phyloP scores from a whole-genome alignment of 2,329 filamentous ascomycete species.

The Trichoderma harzianum region DNA sequence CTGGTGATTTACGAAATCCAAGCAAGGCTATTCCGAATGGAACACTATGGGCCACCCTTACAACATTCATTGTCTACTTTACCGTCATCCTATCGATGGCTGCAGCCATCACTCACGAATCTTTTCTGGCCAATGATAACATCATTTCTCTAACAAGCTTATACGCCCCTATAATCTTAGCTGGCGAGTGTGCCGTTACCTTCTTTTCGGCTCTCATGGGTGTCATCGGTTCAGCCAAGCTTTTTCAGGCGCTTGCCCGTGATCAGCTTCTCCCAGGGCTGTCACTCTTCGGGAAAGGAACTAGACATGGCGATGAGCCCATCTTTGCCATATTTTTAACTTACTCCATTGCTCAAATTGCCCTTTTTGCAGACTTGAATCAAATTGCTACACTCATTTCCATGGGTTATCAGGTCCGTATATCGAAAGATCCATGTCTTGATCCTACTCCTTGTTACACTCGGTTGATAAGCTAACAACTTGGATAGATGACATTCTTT shows the following conservation, averaged over 20 bases:
- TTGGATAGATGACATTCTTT: conserved; percentile 71
- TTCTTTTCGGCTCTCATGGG: conserved; percentile 88
- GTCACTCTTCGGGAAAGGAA: conserved; percentile 69
- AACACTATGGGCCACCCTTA: conserved; percentile 72
- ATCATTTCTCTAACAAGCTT: conserved; percentile 78
- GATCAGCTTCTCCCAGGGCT: conserved; percentile 77
- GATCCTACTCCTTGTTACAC: background rate
- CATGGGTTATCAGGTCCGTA: conserved; percentile 72
- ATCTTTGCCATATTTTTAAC: conserved; percentile 73
- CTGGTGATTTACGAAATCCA: conserved; percentile 76
- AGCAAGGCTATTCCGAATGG: conserved; percentile 81
- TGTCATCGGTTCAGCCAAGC: conserved; percentile 78
- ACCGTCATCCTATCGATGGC: conserved; percentile 77
- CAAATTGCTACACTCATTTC: conserved; percentile 86
- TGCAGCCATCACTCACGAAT: conserved; percentile 68
- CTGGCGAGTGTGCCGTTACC: conserved; percentile 77
- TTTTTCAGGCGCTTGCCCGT: conserved; percentile 77
- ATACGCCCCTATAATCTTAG: conserved; percentile 69
- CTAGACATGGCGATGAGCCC: conserved; percentile 69
- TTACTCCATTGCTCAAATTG: conserved; percentile 71
- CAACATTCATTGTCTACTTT: conserved; percentile 74
- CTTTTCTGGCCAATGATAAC: conserved; percentile 71
- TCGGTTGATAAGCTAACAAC: background rate
- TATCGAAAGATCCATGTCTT: background rate
- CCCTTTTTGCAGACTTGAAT: conserved; percentile 79